Evolutionary conservation across 2,329 filamentous ascomycete species (phyloP), one percentile per base, ranked within the genome.

Genomic region (Thermothelomyces thermophilus): DNA sequence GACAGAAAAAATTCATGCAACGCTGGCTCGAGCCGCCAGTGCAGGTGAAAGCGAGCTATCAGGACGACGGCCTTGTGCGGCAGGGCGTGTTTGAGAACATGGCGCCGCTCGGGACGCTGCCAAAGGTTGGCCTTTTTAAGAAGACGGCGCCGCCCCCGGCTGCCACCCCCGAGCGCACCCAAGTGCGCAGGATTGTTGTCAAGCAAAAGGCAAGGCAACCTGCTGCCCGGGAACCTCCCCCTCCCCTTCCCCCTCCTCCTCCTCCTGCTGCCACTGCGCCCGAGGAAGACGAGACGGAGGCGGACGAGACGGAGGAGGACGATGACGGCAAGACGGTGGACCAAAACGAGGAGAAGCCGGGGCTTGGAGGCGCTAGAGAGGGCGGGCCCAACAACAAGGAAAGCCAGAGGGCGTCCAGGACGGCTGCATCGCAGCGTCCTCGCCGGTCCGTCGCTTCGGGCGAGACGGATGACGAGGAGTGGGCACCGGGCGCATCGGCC

Each of bases 51-150:
- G 64, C 90, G 10, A 91, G 86, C 64, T 95, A 84, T 64, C 82
- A 87, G 71, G 88, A 95, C 64, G 80, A 77, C 50, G 86, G 86
- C 39, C 76, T 93, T 58, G 73, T 84, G 61, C 76, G 84, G 42
- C 80, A 82, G 65, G 87, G 87, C 56, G 86, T 94, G 16, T 73
- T 94, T 51, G 84, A 87, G 67, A 84, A 84, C 61, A 95, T 95
- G 90, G 83, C 83, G 46, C 84, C 90, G 22, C 71, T 95, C 49
- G 90, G 90, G 35, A 77, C 82, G 48, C 74, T 83, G 58, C 90
- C 90, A 11, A 80, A 79, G 68, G 76, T 75, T 19, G 69, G 76
- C 41, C 77, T 80, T 63, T 72, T 82, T 57, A 80, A 82, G 69
- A 74, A 70, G 61, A 64, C 63, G 48, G 65, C 67, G 33, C 52